These are phyloP conservation scores for Mycena capillaripes DNA, from an alignment of 768 basidiomycete species.

Conservation along the genomic window DNA sequence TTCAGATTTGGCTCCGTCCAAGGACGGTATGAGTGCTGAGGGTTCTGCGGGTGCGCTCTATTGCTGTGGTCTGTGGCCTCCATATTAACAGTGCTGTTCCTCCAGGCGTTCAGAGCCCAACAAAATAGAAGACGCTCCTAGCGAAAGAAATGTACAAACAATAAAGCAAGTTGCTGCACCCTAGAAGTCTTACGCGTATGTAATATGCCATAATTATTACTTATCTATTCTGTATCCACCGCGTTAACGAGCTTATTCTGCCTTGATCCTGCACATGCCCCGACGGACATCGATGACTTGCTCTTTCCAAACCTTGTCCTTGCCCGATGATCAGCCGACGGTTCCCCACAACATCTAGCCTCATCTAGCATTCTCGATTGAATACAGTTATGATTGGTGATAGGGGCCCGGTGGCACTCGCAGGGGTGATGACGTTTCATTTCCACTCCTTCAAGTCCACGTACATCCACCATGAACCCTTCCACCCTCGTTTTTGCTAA, in stretches of 20 bases:
- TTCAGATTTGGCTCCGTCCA: neutral
- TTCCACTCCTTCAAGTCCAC: no score
- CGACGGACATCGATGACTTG: no score
- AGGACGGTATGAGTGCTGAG: neutral
- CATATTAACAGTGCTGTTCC: neutral
- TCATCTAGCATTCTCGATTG: no score
- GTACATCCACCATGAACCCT: conserved; percentile 9
- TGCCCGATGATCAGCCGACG: neutral
- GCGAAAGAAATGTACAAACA: conserved; percentile 24
- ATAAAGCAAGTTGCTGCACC: neutral
- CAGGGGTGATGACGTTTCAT: no score
- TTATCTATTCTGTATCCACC: conserved; percentile 5
- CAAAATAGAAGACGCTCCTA: conserved; percentile 1
- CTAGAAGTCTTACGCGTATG: neutral
- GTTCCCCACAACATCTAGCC: no score
- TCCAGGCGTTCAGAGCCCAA: neutral
- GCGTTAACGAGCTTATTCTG: neutral
- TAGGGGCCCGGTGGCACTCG: no score
- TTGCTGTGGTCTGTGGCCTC: neutral
- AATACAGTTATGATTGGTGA: no score
- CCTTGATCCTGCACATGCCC: no score
- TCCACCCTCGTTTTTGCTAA: conserved; percentile 41
- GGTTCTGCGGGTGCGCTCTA: neutral
- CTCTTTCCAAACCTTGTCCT: no score
- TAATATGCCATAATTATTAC: conserved; percentile 15